Base-by-base conservation (phyloP, 2,329 filamentous ascomycete species). In the Trichoderma polysporum region DNA sequence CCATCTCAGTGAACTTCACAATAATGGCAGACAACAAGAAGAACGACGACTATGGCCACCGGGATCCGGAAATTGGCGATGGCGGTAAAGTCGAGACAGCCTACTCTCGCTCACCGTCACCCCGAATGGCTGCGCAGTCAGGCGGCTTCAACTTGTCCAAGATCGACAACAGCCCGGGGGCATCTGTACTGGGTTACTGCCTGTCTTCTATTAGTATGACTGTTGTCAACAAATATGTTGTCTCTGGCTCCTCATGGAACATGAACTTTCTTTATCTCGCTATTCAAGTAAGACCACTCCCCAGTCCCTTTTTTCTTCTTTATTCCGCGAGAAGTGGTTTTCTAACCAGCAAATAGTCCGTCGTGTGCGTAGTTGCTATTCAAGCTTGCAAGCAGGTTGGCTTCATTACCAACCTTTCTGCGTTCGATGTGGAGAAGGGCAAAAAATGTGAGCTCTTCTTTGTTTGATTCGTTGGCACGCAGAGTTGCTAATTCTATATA, bases 121-220 rank as follows among this genome's bases (percentile, higher is more conserved):
- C 70, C 45, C 71, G 70, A 37, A 60, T 41, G 57, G 41, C 54
- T n/a, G 58, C 59, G 49, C 41, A 50, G 15, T 22, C 62, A 35
- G 62, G 74, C 19, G 70, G 69, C 41, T 70, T 80, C 50, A 79
- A 78, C 67, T 69, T 84, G 50, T 78, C 82, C 69, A 81, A 82
- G 73, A 77, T 93, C 69, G 86, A 90, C 74, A 92, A 93, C 80
- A 95, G 88, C 79, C 92, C 93, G 17, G 83, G 87, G 53, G 78
- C 95, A 56, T 93, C 94, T 25, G 91, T 99, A 73, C 77, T 97
- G 71, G 88, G 92, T 57, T 99, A 99, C 84, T 99, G 95, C 80
- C 84, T 91, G 74, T 92, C 94, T 62, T 97, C 94, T n/a, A 99
- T 99, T 77, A 87, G 94, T 79, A 99, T 99, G 95, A 99, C 95